Evolutionary conservation across 129 eudicot genomes (phyloP), one percentile per base, ranked within the genome.

Genomic region (Heracleum sosnowskyi): DNA sequence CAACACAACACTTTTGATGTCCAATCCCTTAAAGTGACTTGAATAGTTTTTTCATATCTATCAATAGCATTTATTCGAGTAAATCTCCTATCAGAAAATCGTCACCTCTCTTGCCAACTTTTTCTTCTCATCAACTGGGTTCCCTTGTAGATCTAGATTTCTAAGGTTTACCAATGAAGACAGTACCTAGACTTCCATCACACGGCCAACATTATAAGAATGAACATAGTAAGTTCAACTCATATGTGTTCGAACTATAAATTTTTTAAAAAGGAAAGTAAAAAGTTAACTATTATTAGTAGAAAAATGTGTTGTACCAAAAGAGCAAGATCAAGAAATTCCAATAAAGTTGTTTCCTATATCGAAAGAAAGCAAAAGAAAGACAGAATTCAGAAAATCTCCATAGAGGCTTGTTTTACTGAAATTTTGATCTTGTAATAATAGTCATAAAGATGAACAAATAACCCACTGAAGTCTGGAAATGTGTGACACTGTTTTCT

Each of bases 81-180:
- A 13, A 0, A 73, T 29, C 49, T 45, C 8, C 77, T 41, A 28
- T 16, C 28, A 72, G 7, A 28, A 51, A 78, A 33, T 6, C 29
- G 57, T 84, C 66, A 95, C 98, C 91, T 91, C 91, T 83, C 82
- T 90, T 22, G 82, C 76, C 66, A 85, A 79, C 60, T 79, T 85
- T 24, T 82, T 96, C 70, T 90, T 95, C 74, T 95, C 98, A 53
- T 91, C 87, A 62, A 95, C 79, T 4, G 98, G 97, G 84, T 95
- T 95, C 78, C 97, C 98, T 73, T 77, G 94, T 24, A 95, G 92
- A 77, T 95, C 92, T 73, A 91, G 83, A 79, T 88, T 91, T 87
- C 82, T 91, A 79, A 95, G 82, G 80, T 87, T 85, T 63, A 81
- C 81, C 82, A 95, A 74, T 42, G 97, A 86, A 80, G 93, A 82